Evolutionary conservation across 106 monocot genomes (phyloP).

Genomic region (Ottelia alismoides): DNA sequence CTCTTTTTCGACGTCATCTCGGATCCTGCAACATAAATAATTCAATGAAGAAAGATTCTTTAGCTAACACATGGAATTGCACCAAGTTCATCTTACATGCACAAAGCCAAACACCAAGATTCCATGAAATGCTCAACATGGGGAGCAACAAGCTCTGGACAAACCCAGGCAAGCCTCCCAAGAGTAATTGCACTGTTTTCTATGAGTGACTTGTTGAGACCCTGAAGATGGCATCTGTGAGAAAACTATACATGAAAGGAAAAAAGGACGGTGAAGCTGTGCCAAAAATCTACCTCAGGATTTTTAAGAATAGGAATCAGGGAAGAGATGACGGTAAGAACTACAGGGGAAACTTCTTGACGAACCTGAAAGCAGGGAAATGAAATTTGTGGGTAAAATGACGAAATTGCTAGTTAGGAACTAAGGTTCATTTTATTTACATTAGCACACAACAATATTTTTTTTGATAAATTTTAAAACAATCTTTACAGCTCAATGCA

Average conservation of each 20-base stretch:
- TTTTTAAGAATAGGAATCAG: slow-evolving; percentile 75
- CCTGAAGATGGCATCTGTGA: too few relatives aligned
- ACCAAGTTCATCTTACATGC: slow-evolving; percentile 62
- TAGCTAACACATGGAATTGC: not conserved
- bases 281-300: slow-evolving; percentile 36
- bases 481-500: too few relatives aligned
- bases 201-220: slow-evolving; percentile 77
- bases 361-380: slow-evolving; percentile 39
- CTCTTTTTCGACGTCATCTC: slow-evolving; percentile 97
- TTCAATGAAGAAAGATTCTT: not conserved
- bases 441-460: too few relatives aligned
- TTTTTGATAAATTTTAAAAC: not conserved
- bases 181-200: slow-evolving; percentile 98
- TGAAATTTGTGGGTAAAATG: too few relatives aligned
- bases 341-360: slow-evolving; percentile 75
- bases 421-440: too few relatives aligned
- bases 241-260: not conserved
- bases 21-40: slow-evolving; percentile 64
- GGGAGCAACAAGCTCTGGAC: slow-evolving; percentile 86
- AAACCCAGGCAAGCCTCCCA: slow-evolving; percentile 93
- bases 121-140: slow-evolving; percentile 96
- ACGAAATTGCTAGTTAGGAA: too few relatives aligned
- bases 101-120: slow-evolving; percentile 75
- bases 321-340: slow-evolving; percentile 48
- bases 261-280: not conserved